Conservation (phyloP, 352 stramenopile genomes). For the Globisporangium orthogonon region DNA sequence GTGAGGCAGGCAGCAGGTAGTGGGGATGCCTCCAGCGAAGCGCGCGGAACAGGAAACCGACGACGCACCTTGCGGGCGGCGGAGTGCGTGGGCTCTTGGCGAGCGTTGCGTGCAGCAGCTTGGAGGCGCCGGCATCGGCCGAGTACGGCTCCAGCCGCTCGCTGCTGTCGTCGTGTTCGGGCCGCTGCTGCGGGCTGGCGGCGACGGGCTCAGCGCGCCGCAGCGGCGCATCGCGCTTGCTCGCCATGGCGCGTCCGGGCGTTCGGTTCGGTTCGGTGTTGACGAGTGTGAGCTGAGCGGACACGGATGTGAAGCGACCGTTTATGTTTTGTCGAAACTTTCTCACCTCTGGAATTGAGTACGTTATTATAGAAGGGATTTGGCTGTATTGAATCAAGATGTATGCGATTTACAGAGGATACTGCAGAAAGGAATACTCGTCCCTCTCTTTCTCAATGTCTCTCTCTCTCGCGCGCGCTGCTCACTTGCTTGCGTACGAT, state of each 20-base stretch:
- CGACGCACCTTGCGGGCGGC: neutral
- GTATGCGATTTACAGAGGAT: neutral
- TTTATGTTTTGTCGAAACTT: neutral
- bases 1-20: too few species aligned
- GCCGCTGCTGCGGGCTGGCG: neutral
- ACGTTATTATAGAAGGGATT: too few species aligned
- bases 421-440: neutral
- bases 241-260: neutral
- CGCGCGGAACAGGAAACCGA: too few species aligned
- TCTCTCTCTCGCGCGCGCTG: neutral
- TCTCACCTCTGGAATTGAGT: neutral
- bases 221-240: slow-evolving; percentile 10
- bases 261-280: neutral
- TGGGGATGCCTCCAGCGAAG: too few species aligned
- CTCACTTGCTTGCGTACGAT: too few species aligned
- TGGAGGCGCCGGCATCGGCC: neutral
- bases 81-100: neutral
- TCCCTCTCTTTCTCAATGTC: neutral
- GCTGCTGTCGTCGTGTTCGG: neutral
- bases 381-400: neutral
- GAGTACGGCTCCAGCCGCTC: neutral
- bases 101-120: neutral
- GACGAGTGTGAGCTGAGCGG: neutral
- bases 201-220: slow-evolving; percentile 1
- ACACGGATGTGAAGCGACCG: neutral